These are phyloP conservation scores for Xylariomycetidae sp. DNA, from an alignment of 2,329 filamentous ascomycete genomes.

Conservation along the genomic window DNA sequence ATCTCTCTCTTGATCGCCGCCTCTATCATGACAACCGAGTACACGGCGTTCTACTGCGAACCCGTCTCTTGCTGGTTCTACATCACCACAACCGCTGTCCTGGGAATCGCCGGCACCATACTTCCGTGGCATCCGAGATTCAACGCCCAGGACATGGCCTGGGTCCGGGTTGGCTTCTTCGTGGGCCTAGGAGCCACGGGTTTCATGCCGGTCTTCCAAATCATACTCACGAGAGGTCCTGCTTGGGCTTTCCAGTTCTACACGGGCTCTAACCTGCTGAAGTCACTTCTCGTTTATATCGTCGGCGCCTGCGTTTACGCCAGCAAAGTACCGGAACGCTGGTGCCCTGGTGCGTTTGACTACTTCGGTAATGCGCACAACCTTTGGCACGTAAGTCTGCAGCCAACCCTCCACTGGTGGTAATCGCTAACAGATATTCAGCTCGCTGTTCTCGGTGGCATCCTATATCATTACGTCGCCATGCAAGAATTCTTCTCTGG, in stretches of 20 bases:
- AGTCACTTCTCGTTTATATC: slow-evolving; percentile 83
- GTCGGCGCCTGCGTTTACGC: slow-evolving; percentile 82
- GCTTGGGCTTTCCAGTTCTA: slow-evolving; percentile 87
- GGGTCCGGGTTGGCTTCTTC: slow-evolving; percentile 88
- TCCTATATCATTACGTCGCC: slow-evolving; percentile 92
- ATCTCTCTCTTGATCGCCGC: slow-evolving; percentile 93
- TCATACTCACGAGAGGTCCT: slow-evolving; percentile 70
- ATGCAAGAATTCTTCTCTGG: slow-evolving; percentile 92
- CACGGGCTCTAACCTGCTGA: slow-evolving; percentile 63
- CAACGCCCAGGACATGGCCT: slow-evolving; percentile 87
- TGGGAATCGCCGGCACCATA: slow-evolving; percentile 83
- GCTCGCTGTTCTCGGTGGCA: slow-evolving; percentile 85
- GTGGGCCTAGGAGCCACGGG: slow-evolving; percentile 81
- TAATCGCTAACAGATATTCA: slow-evolving; percentile 82
- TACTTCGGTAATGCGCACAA: slow-evolving; percentile 95
- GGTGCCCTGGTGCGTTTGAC: slow-evolving; percentile 88
- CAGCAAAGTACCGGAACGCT: slow-evolving; percentile 86
- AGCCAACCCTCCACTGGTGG: slow-evolving; percentile 32
- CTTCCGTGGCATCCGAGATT: slow-evolving; percentile 95
- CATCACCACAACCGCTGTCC: slow-evolving; percentile 70
- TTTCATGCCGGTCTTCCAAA: slow-evolving; percentile 80
- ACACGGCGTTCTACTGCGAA: slow-evolving; percentile 98
- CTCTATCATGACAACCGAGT: slow-evolving; percentile 96
- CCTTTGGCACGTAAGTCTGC: slow-evolving; percentile 81
- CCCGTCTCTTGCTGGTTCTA: slow-evolving; percentile 80